Evolutionary conservation across 345 rosid species (phyloP), one percentile per base, ranked within the genome.

Genomic region (Brassica juncea): DNA sequence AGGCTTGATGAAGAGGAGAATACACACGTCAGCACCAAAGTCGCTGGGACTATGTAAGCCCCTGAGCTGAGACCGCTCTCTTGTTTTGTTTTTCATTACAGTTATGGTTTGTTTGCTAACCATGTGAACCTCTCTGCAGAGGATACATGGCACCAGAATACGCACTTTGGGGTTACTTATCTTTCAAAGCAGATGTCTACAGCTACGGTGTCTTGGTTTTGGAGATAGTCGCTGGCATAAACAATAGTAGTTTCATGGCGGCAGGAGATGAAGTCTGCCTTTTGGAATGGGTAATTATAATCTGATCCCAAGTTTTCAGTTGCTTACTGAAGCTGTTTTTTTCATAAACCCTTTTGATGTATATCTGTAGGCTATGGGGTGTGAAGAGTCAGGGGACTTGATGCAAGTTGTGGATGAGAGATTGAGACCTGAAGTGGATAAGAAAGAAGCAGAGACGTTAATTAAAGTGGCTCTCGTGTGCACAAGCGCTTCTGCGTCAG

Each of bases 61-160:
- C 15, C 59, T 49, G 57, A 11, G 54, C 49, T 0, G 6, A 57
- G 59, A 5, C 37, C 58, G 0, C 12, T 15, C 12, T 12, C 28
- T 47, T 47, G n/a, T 21, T 39, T 68, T 44, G 6, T 54, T 54
- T 6, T 15, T 52, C 4, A 16, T 73, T 60, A 61, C 64, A 19
- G 0, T 57, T 55, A 62, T 9, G 3, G 71, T 74, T 62, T 64
- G 34, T 71, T 57, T 76, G 68, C 27, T 81, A 65, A 76, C 62
- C 67, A 72, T 71, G 8, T 78, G 67, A 68, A 72, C 66, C 15
- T 54, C 3, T n/a, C 2, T 77, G 78, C 82, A 84, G 87, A 70
- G 87, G 87, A 73, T 81, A 89, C 55, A 89, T 89, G 90, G 88
- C 93, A 62, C 93, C 91, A 14, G 90, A 89, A 68, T 89, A 88